Base-by-base conservation (phyloP, 306 rosid genomes). In the Vigna radiata region DNA sequence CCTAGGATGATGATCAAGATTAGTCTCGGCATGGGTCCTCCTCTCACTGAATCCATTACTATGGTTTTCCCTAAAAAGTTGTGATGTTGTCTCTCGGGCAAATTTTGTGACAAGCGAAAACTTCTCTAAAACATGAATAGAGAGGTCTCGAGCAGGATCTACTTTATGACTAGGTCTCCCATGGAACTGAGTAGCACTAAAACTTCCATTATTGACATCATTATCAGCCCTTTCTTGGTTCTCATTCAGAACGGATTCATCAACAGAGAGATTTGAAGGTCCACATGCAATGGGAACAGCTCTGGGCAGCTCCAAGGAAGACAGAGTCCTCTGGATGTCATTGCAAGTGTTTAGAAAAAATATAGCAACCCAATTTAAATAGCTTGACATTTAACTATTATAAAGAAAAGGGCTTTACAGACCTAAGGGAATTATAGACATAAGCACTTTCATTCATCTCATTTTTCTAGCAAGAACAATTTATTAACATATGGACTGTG, bases 61-160 rank as follows among this genome's bases (percentile, higher is more conserved):
- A 64, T 92, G 92, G 86, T 49, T 76, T 60, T 94, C 99, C 79
- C 98, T 82, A 29, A 95, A 96, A 47, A 92, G 90, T 87, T 96
- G 99, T 7, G 99, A 92, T 75, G 99, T 92, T 88, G 99, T 92
- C 64, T 96, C 99, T 18, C 97, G 96, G 64, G 99, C 98, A 91
- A 96, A 96, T 89, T 72, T 96, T 46, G 99, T 96, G 70, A 96
- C 98, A 7, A 96, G 96, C 82, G 99, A 96, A 84, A 95, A 95
- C 71, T 92, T 96, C 89, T 96, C 98, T 83, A 92, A 79, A 66
- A 92, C 96, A 70, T 96, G 96, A 82, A 96, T 92, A 73, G 99
- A 93, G 82, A 96, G 81, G 84, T 94, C 98, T 54, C 97, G 93
- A 43, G 89, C 86, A 82, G 98, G 97, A 87, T 94, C 97, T 17